phyloP scores from a whole-genome alignment of 1,284 basidiomycete genomes.

The Sanguinoderma infundibulare region DNA sequence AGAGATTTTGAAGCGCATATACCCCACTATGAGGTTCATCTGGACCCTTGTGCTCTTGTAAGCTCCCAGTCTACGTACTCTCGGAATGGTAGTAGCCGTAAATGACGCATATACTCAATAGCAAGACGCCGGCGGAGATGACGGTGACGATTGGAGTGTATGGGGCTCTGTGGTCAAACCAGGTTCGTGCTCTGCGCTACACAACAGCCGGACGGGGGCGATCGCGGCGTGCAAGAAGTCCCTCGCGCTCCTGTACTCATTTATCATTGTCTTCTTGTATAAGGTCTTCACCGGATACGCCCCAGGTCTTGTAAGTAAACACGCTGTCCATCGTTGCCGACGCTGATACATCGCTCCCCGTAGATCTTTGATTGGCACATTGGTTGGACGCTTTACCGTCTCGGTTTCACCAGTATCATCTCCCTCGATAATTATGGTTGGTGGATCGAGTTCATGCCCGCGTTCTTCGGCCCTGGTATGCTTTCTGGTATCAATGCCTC shows the following conservation, averaged over 20 bases:
- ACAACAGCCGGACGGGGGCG: slow-evolving; percentile 54
- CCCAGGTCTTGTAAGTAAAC: slow-evolving; percentile 50
- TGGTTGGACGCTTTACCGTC: slow-evolving; percentile 64
- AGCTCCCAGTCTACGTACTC: too few relatives aligned
- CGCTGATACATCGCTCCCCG: background rate
- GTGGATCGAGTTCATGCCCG: slow-evolving; percentile 63
- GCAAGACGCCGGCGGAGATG: too few relatives aligned
- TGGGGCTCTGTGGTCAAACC: too few relatives aligned
- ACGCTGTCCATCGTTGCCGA: background rate
- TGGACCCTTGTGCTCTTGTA: too few relatives aligned
- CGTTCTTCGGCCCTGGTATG: slow-evolving; percentile 73
- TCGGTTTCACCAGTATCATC: slow-evolving; percentile 67
- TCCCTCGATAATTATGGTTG: slow-evolving; percentile 62
- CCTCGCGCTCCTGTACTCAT: slow-evolving; percentile 53
- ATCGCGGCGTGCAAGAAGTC: slow-evolving; percentile 62
- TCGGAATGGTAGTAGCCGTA: too few relatives aligned
- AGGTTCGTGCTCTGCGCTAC: too few relatives aligned
- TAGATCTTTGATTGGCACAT: slow-evolving; percentile 72
- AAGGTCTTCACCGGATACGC: slow-evolving; percentile 66
- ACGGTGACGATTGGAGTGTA: too few relatives aligned
- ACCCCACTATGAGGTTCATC: too few relatives aligned
- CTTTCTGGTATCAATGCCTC: slow-evolving; percentile 69
- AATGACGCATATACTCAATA: too few relatives aligned
- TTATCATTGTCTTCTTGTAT: slow-evolving; percentile 52
- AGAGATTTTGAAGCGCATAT: too few relatives aligned